Conservation (phyloP, 176 grass and related monocot genomes). For the Alopecurus myosuroides region DNA sequence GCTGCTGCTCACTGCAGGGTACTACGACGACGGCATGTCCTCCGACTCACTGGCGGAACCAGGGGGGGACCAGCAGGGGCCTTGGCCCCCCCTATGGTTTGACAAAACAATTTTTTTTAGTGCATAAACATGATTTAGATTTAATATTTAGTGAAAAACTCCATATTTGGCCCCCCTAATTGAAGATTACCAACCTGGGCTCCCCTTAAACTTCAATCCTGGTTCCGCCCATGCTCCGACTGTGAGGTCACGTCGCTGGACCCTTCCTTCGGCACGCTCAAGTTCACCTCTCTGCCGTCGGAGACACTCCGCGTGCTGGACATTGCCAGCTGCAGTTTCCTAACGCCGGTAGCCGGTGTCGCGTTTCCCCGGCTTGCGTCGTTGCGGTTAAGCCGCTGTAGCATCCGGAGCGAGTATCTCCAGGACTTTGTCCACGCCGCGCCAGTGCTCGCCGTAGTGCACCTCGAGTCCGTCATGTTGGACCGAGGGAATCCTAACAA, state of each 20-base stretch:
- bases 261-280: no score
- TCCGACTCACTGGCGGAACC: no score
- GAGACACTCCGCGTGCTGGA: neutral
- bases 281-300: neutral
- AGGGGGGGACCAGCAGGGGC: no score
- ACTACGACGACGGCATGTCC: neutral
- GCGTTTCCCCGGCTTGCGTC: neutral
- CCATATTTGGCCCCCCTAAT: no score
- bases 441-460: neutral
- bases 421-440: neutral
- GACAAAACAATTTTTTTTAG: no score
- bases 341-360: neutral
- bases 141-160: no score
- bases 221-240: no score
- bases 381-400: neutral
- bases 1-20: neutral
- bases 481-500: neutral
- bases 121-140: no score
- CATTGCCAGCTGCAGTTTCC: neutral
- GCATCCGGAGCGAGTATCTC: fast-evolving
- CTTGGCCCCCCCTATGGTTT: no score
- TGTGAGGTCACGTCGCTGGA: no score
- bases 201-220: no score
- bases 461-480: neutral
- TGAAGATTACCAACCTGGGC: no score